These are phyloP conservation scores for Heterobasidion parviporum DNA, from an alignment of 1,284 basidiomycete species.

Conservation along the genomic window DNA sequence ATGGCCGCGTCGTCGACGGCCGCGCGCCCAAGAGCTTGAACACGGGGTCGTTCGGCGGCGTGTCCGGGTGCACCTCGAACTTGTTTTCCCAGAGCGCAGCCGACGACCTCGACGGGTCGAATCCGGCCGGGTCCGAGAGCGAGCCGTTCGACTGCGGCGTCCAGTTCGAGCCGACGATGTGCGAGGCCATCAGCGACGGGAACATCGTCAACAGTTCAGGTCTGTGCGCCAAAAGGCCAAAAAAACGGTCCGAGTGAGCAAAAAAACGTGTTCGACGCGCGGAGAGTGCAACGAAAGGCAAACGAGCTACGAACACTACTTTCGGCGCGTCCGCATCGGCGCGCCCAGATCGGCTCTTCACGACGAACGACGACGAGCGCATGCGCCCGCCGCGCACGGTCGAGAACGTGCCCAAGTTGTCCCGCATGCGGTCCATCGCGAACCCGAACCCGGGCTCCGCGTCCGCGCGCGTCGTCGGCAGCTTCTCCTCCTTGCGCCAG, in stretches of 20 bases:
- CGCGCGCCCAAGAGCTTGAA: conserved; percentile 18
- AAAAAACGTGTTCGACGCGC: conserved; percentile 1
- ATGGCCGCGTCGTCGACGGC: background rate
- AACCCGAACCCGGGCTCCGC: conserved; percentile 53
- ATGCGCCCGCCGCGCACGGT: conserved; percentile 82
- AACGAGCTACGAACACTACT: conserved; percentile 19
- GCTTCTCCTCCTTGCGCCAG: conserved; percentile 58
- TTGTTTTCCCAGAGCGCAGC: conserved; percentile 77
- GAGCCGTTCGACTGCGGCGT: conserved; percentile 45
- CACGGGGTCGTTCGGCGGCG: conserved; percentile 42
- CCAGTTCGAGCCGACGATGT: conserved; percentile 73
- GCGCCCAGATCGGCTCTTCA: conserved; percentile 62
- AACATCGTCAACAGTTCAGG: conserved; percentile 79
- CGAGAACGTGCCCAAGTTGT: conserved; percentile 78
- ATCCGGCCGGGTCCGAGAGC: conserved; percentile 66
- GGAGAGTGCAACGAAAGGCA: background rate
- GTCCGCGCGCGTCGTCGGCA: conserved; percentile 61
- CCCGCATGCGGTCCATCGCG: conserved; percentile 70
- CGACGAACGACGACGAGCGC: conserved; percentile 76
- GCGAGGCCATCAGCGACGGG: conserved; percentile 78
- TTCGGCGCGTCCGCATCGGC: conserved; percentile 37
- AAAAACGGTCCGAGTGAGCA: background rate
- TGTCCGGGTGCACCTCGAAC: conserved; percentile 83
- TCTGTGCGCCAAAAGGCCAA: background rate
- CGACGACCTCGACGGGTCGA: conserved; percentile 73